Evolutionary conservation across 768 basidiomycete genomes (phyloP), one percentile per base, ranked within the genome.

Genomic region (Hericium coralloides): DNA sequence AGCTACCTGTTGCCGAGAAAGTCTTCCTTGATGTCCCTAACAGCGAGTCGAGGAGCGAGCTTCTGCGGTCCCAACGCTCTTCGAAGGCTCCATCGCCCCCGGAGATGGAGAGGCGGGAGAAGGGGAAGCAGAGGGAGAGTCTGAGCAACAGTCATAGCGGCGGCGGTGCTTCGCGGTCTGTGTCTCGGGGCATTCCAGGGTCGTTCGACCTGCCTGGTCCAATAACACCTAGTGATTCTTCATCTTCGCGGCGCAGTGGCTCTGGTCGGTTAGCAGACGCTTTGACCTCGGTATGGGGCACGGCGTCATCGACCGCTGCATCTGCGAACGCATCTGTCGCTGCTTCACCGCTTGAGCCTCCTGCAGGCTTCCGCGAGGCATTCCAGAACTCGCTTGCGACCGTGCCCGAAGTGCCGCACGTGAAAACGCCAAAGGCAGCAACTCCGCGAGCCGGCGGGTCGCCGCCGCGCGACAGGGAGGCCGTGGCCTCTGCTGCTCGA

Each of bases 221-320:
- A 14, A 59, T 70, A 48, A 67, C 66, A 39, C 55, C 65, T 36
- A 69, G 68, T 9, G 68, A 64, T 26, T 63, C 63, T 6, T 68
- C 68, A n/a, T 65, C 71, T 15, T 65, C 70, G 18, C 72, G 72
- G 22, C 71, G 73, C 26, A 72, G 72, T 49, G 70, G 70, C 38
- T 65, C 73, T 12, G 68, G 69, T 12, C 71, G 67, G 53, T 71
- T 81, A 20, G 74, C 64, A 1, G 71, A 81, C 1, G 63, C 75
- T 4, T 73, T 81, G 47, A 73, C 65, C 20, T 73, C 79, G 0
- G 70, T 80, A 5, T 82, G 82, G 79, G 82, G 81, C 23, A 54
- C 55, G 18, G 26, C 49, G n/a, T 56, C 61, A 37, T 63, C 63
- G 18, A 26, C 36, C n/a, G 58, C 53, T 31, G 55, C 54, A 6